A percentile compares a stretch with the other conserved stretches of the same genome.
phyloP scores from a whole-genome alignment of 73 alveolate genomes.

The Symbiodinium natans region DNA sequence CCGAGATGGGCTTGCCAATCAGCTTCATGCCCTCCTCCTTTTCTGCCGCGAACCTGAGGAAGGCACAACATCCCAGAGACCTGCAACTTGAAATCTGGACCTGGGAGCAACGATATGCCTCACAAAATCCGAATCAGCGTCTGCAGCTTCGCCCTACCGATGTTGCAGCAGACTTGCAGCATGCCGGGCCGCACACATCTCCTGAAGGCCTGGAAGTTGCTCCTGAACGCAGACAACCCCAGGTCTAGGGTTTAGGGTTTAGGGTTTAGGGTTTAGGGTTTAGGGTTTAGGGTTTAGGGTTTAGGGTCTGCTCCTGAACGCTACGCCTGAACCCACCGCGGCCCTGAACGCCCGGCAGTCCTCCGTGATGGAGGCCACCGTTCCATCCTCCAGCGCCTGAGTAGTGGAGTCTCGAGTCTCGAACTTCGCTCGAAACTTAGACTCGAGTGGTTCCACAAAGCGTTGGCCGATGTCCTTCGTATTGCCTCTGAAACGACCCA shows the following conservation, averaged over 20 bases:
- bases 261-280: background rate
- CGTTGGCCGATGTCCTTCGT: too few species aligned
- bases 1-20: conserved; percentile 43
- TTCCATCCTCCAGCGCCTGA: conserved; percentile 72
- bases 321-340: too few species aligned
- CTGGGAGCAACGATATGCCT: too few species aligned
- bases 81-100: too few species aligned
- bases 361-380: conserved; percentile 59
- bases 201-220: conserved; percentile 69
- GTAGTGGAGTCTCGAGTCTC: background rate
- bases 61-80: too few species aligned
- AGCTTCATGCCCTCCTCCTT: conserved; percentile 55
- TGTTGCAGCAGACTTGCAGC: too few species aligned
- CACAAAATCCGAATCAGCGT: too few species aligned
- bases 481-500: too few species aligned
- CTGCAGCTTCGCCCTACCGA: too few species aligned
- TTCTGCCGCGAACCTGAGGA: conserved; percentile 37
- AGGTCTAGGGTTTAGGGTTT: conserved; percentile 16
- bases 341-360: background rate
- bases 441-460: too few species aligned
- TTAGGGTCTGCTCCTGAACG: background rate
- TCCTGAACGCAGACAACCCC: conserved; percentile 16
- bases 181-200: conserved; percentile 8
- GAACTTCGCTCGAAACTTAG: too few species aligned
- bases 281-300: background rate